Base-by-base conservation (phyloP, 2,329 filamentous ascomycete genomes). In the Talaromyces sp. region DNA sequence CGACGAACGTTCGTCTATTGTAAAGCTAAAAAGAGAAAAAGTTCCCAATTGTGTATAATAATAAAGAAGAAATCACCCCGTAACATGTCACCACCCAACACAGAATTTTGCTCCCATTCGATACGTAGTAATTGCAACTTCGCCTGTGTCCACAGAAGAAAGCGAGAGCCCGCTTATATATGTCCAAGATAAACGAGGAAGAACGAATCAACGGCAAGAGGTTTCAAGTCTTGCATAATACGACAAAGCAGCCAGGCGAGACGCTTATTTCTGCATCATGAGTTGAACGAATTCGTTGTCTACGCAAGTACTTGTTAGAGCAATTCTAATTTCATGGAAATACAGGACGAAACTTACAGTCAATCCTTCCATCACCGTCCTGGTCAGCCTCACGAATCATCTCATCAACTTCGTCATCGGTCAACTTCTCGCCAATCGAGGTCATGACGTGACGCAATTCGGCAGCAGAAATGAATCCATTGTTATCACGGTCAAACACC, bases 211-310 rank as follows among this genome's bases (percentile, higher is more conserved):
- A 66, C 43, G 19, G 47, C 54, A 37, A 64, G 47, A 35, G 24
- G 2, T 35, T 56, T 60, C 19, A 31, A 45, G 33, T 45, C 49
- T 57, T 43, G 54, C 62, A 64, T 24, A 71, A 69, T 69, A 68
- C 67, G 69, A 66, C 69, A 66, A 69, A 69, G 64, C 59, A 66
- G 60, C 62, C 8, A 66, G 24, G 35, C 10, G 8, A 43, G 24
- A 35, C 59, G 68, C 79, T 85, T 91, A 94, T 85, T 94, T 94
- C 86, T 95, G 91, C 91, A 95, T 94, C 91, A 95, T 95, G 77
- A 95, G 89, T 83, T 95, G 91, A 73, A 95, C 91, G 76, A 95
- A 95, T 81, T 95, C 91, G 84, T 94, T 94, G 83, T 94, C 91
- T 94, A 73, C 8, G n/a, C 14, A n/a, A 31, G 3, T 2, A 31